Conservation (phyloP, 768 basidiomycete species). For the Russula foetens region DNA sequence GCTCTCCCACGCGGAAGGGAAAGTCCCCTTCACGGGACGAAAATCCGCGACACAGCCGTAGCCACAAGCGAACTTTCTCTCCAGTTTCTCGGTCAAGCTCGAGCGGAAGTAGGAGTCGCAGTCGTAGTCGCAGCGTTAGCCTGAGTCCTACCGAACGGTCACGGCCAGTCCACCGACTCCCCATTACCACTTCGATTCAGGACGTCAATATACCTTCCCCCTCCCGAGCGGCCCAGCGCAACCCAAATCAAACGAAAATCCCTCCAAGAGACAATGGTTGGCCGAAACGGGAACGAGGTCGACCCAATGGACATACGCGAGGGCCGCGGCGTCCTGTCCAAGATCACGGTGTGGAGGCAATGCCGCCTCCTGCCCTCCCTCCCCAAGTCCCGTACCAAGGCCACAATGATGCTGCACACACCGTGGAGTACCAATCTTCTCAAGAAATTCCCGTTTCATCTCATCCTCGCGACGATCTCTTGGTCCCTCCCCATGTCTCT, state of each 20-base stretch:
- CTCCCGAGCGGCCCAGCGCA: slow-evolving; percentile 4
- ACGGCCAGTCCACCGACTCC: slow-evolving; percentile 57
- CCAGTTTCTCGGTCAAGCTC: slow-evolving; percentile 46
- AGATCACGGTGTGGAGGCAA: slow-evolving; percentile 4
- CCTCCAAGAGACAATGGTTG: slow-evolving; percentile 20
- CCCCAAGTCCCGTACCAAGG: not conserved
- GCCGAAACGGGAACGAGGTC: slow-evolving; percentile 20
- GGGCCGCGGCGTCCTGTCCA: slow-evolving; percentile 2
- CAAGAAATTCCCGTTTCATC: not conserved
- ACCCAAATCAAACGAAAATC: slow-evolving; percentile 13
- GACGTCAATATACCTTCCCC: slow-evolving; percentile 19
- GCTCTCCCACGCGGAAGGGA: slow-evolving; percentile 6
- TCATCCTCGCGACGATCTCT: slow-evolving; percentile 3
- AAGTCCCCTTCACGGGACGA: slow-evolving; percentile 5
- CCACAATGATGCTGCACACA: not conserved
- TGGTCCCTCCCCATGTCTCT: slow-evolving; percentile 3
- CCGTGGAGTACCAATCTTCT: not conserved
- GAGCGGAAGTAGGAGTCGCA: slow-evolving; percentile 47
- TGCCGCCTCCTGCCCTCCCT: slow-evolving; percentile 19
- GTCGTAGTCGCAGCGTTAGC: slow-evolving; percentile 28
- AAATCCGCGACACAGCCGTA: slow-evolving; percentile 21
- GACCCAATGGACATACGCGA: slow-evolving; percentile 9
- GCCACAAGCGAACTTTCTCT: slow-evolving; percentile 37
- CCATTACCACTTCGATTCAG: slow-evolving; percentile 37
- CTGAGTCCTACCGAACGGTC: slow-evolving; percentile 43